Conservation (phyloP, 2,329 filamentous ascomycete species). For the Fusarium sp. region DNA sequence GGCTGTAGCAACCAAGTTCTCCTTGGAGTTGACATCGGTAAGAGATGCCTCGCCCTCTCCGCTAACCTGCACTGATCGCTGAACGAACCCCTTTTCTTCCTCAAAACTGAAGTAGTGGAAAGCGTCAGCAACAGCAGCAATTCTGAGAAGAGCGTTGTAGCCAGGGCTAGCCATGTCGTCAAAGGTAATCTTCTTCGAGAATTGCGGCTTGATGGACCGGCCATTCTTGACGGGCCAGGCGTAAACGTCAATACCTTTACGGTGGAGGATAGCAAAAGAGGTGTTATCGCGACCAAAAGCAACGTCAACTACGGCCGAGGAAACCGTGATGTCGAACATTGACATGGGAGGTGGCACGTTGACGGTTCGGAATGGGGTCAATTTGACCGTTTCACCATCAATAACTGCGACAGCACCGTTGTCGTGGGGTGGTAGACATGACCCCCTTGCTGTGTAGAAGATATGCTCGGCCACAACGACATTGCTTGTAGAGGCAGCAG, state of each 20-base stretch:
- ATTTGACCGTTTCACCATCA: conserved; percentile 81
- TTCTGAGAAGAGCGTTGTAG: conserved; percentile 20
- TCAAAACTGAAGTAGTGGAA: conserved; percentile 50
- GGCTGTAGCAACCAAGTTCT: conserved; percentile 47
- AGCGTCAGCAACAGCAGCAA: conserved; percentile 37
- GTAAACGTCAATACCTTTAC: conserved; percentile 73
- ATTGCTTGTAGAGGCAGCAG: conserved; percentile 61
- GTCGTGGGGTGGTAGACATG: conserved; percentile 77
- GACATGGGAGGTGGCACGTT: conserved; percentile 96
- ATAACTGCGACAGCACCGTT: conserved; percentile 84
- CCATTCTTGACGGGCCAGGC: conserved; percentile 72
- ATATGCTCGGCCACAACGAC: conserved; percentile 73
- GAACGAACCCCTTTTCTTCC: conserved; percentile 41
- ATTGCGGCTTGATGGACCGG: conserved; percentile 57
- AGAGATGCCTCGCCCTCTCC: conserved; percentile 29
- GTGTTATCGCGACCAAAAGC: conserved; percentile 74
- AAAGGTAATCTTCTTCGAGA: conserved; percentile 56
- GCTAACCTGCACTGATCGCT: conserved; percentile 38
- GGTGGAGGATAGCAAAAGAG: conserved; percentile 78
- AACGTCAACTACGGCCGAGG: conserved; percentile 76
- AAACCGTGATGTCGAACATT: conserved; percentile 75
- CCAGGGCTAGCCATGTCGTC: conserved; percentile 44
- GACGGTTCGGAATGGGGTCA: conserved; percentile 85
- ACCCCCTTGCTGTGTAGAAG: conserved; percentile 75
- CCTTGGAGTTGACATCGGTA: conserved; percentile 33